Evolutionary conservation across 257 asterid genomes (phyloP).

Genomic region (Solanum habrochaites): DNA sequence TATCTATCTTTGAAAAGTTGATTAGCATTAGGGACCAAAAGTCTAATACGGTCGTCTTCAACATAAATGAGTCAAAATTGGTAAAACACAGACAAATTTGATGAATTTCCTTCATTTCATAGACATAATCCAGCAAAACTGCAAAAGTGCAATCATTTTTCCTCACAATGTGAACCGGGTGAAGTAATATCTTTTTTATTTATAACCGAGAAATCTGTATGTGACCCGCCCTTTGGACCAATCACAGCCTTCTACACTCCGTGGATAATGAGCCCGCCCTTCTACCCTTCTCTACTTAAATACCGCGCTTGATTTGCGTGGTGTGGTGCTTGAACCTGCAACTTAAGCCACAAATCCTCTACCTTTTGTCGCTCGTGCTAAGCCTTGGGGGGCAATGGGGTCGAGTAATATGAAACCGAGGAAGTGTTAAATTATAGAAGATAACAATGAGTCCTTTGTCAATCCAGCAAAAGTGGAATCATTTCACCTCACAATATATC

Average conservation of each 20-base stretch:
- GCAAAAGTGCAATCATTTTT: not conserved
- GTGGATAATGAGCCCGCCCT: not conserved
- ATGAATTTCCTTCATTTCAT: not conserved
- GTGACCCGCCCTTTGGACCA: not conserved
- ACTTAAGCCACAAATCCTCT: not conserved
- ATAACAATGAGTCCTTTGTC: not conserved
- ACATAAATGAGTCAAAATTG: not conserved
- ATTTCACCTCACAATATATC: not conserved
- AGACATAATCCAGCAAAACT: not conserved
- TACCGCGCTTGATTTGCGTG: not conserved
- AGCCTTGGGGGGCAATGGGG: not conserved
- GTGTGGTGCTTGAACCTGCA: not conserved
- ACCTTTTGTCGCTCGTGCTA: not conserved
- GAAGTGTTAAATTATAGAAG: not conserved
- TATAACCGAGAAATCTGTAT: not conserved
- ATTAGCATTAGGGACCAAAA: not conserved
- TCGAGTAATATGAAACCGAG: not conserved
- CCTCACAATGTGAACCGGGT: not conserved
- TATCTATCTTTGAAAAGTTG: not conserved
- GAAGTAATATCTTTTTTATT: not conserved
- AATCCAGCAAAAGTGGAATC: not conserved
- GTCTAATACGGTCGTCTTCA: not conserved
- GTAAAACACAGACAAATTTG: not conserved
- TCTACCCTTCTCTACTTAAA: not conserved
- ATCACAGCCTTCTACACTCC: not conserved